Percentiles rank a stretch among this genome's conserved stretches.
phyloP scores from a whole-genome alignment of 306 rosid species.

The Dryas drummondii region DNA sequence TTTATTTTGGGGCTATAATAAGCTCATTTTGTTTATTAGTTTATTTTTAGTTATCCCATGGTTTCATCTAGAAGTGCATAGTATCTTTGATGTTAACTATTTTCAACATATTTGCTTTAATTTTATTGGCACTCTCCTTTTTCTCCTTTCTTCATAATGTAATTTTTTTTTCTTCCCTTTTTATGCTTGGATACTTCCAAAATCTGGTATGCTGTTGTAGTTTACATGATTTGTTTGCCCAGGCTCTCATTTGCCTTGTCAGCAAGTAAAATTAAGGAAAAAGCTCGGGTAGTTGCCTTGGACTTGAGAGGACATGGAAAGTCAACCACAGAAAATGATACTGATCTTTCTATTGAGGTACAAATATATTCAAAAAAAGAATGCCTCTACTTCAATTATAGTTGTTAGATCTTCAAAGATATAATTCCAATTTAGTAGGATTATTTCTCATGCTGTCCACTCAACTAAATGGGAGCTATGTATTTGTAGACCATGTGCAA shows the following conservation, averaged over 20 bases:
- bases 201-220: slow-evolving; percentile 12
- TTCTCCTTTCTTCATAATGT: background rate
- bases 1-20: background rate
- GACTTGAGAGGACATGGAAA: slow-evolving; percentile 98
- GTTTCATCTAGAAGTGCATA: background rate
- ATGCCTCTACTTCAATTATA: background rate
- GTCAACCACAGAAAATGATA: slow-evolving; percentile 69
- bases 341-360: slow-evolving; percentile 87
- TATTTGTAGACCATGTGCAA: slow-evolving; percentile 86
- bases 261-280: slow-evolving; percentile 71
- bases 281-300: slow-evolving; percentile 82
- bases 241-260: slow-evolving; percentile 93
- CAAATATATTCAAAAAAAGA: slow-evolving; percentile 13
- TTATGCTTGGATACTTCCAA: background rate
- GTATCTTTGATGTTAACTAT: background rate
- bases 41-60: background rate
- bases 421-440: slow-evolving; percentile 4
- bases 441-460: slow-evolving; percentile 7
- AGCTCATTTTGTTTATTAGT: background rate
- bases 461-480: background rate
- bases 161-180: background rate
- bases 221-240: slow-evolving; percentile 16
- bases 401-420: background rate
- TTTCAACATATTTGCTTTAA: background rate
- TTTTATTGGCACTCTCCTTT: background rate